phyloP scores from a whole-genome alignment of 768 basidiomycete species.

The Rhodosporidiobolus odoratus region DNA sequence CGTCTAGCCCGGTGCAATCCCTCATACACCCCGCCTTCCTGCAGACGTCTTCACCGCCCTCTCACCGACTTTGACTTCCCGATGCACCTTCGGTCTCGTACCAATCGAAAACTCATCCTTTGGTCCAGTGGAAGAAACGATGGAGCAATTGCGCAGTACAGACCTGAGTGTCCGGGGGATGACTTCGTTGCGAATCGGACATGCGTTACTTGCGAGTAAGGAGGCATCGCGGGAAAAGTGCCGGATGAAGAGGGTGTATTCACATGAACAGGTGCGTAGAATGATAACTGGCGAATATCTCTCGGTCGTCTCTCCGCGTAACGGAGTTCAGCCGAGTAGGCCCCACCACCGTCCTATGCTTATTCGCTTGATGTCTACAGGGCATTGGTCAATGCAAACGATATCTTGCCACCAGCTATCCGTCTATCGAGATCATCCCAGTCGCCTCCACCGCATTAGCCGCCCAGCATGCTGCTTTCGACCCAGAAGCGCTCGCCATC shows the following conservation, averaged over 20 bases:
- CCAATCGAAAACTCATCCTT: slow-evolving; percentile 42
- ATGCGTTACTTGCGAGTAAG: slow-evolving; percentile 28
- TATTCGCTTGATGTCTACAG: no score
- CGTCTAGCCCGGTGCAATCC: not conserved
- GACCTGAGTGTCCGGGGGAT: slow-evolving; percentile 22
- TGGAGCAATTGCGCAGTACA: slow-evolving; percentile 28
- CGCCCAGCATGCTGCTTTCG: slow-evolving; percentile 17
- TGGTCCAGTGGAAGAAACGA: slow-evolving; percentile 38
- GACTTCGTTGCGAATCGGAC: slow-evolving; percentile 35
- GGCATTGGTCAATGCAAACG: slow-evolving; percentile 38
- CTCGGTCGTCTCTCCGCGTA: no score
- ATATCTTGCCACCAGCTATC: slow-evolving; percentile 30
- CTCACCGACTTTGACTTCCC: not conserved
- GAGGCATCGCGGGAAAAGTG: not conserved
- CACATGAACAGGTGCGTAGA: slow-evolving; percentile 40
- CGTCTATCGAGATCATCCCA: slow-evolving; percentile 13
- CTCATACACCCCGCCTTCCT: not conserved
- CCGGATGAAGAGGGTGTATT: slow-evolving; percentile 34
- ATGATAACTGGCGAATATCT: no score
- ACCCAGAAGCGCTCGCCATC: slow-evolving; percentile 35
- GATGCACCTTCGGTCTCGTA: slow-evolving; percentile 28
- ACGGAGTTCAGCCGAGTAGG: no score
- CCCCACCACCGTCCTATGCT: no score
- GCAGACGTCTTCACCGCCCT: slow-evolving; percentile 38
- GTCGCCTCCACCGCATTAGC: slow-evolving; percentile 40